Percentiles rank a stretch among this genome's conserved stretches.
These are phyloP conservation scores for Suhomyces maxii DNA, from an alignment of 1,139 yeast species.

Conservation along the genomic window DNA sequence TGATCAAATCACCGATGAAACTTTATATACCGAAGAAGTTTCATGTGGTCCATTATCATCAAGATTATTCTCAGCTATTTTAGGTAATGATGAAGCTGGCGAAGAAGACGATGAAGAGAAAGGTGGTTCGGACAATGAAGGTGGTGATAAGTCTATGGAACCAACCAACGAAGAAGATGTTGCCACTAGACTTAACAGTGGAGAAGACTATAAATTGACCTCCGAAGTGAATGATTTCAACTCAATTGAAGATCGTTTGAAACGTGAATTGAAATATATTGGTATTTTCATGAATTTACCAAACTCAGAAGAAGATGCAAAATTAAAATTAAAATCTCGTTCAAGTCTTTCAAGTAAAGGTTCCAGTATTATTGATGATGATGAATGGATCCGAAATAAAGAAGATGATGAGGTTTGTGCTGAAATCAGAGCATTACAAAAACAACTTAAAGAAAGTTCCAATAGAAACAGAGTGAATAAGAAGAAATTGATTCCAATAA, in stretches of 20 bases:
- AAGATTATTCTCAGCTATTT: slow-evolving; percentile 77
- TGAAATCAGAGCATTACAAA: slow-evolving; percentile 75
- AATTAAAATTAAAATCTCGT: slow-evolving; percentile 12
- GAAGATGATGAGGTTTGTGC: slow-evolving; percentile 95
- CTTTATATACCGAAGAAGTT: slow-evolving; percentile 67
- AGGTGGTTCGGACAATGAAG: slow-evolving; percentile 15
- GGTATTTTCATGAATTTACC: slow-evolving; percentile 80
- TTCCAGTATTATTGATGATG: slow-evolving; percentile 54
- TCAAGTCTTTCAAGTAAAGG: slow-evolving; percentile 13
- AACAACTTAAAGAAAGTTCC: slow-evolving; percentile 61
- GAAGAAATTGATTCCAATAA: slow-evolving; percentile 62
- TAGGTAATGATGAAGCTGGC: slow-evolving; percentile 52
- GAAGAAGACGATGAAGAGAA: slow-evolving; percentile 25
- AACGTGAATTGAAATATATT: slow-evolving; percentile 83
- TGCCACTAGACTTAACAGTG: slow-evolving; percentile 39
- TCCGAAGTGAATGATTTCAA: slow-evolving; percentile 59
- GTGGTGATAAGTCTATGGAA: slow-evolving; percentile 12
- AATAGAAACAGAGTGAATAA: slow-evolving; percentile 68
- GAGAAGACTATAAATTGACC: slow-evolving; percentile 36
- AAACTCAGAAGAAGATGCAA: slow-evolving; percentile 31
- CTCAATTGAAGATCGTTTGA: slow-evolving; percentile 81
- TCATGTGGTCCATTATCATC: slow-evolving; percentile 94
- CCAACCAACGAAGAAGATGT: slow-evolving; percentile 22
- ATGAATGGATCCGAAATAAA: slow-evolving; percentile 73
- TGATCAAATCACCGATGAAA: slow-evolving; percentile 59